phyloP scores from a whole-genome alignment of 192 early-diverging fungal genomes.

The Coemansia sp. region DNA sequence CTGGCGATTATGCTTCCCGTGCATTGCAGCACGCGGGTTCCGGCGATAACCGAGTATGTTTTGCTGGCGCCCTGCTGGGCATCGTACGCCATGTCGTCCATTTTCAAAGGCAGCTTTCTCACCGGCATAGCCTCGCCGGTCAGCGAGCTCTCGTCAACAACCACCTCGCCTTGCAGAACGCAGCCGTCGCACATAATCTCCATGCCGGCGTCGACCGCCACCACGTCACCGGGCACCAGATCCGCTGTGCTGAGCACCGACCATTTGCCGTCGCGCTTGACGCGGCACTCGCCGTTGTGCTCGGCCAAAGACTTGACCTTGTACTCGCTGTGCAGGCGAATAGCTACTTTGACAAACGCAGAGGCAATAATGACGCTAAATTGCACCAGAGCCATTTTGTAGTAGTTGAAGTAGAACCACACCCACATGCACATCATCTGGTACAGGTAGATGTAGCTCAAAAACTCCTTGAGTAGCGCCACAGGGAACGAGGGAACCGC shows the following conservation, averaged over 20 bases:
- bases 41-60: conserved; percentile 66
- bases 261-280: conserved; percentile 66
- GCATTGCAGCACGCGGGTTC: conserved; percentile 66
- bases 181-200: conserved; percentile 69
- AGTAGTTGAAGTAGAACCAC: conserved; percentile 69
- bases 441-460: conserved; percentile 61
- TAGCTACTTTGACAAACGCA: conserved; percentile 60
- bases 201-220: conserved; percentile 49
- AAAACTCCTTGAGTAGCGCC: conserved; percentile 61
- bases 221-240: conserved; percentile 70
- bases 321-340: conserved; percentile 57
- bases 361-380: conserved; percentile 58
- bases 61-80: conserved; percentile 46
- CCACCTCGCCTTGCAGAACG: conserved; percentile 65
- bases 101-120: conserved; percentile 68
- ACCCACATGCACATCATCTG: conserved; percentile 70
- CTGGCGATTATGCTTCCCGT: conserved; percentile 7
- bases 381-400: conserved; percentile 61
- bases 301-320: conserved; percentile 63
- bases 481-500: conserved; percentile 52
- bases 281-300: conserved; percentile 47
- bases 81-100: conserved; percentile 53
- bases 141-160: conserved; percentile 73
- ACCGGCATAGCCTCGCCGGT: conserved; percentile 82
- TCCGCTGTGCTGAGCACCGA: conserved; percentile 51